Evolutionary conservation across 2,329 filamentous ascomycete species (phyloP), one percentile per base, ranked within the genome.

Genomic region (Fusarium sp.): DNA sequence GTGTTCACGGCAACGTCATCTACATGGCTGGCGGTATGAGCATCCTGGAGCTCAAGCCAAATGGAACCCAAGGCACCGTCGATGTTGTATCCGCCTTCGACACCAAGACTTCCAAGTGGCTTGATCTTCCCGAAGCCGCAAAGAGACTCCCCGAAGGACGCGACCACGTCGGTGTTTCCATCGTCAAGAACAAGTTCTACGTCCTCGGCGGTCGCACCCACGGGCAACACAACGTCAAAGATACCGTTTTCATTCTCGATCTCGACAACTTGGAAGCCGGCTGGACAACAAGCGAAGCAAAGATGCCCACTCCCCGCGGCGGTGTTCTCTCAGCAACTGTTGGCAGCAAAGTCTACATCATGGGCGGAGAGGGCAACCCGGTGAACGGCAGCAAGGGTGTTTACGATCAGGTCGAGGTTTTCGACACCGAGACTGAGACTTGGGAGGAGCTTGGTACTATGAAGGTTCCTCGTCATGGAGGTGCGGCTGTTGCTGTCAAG

Each of bases 21-120:
- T 78, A 77, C 48, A 69, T 82, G 3, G 79, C 77, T 2, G 80
- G 80, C 4, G 80, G 81, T 0, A 70, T 80, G 65, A 71, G 70
- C 2, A 62, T 64, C 1, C 62, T 79, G 4, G 50, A 60, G 1
- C 57, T 56, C 11, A 57, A 26, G 4, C 50, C 50, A 3, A 38
- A 24, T 0, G 65, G 65, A 44, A 63, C 61, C 12, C 75, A 76
- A 50, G 74, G 70, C 14, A 70, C 71, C 1, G 69, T 79, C 20
- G 71, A 69, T 15, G 65, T 66, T 12, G 77, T 79, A 19, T 69
- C 67, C 6, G 69, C 69, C 7, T 81, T 76, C 32, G 68, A 81
- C 36, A 75, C 75, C 7, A 52, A 56, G 4, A 53, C 68, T 0
- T 61, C 60, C 1, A 54, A 38, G 6, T 80, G 78, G 76, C 21